Evolutionary conservation across 805 yeast genomes (phyloP).

Genomic region (Phaffomyces opuntiae): DNA sequence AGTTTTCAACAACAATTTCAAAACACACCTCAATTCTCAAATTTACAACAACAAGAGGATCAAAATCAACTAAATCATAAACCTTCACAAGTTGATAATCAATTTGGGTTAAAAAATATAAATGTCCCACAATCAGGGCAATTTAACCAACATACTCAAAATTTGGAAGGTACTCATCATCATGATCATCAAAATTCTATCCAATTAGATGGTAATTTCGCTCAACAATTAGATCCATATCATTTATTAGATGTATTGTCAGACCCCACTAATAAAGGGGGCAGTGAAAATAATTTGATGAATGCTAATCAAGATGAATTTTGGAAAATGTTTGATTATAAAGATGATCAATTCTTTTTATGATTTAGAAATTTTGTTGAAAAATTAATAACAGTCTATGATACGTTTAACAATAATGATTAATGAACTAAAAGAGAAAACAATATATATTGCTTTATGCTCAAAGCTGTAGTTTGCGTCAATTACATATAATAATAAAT

Average conservation of each 20-base stretch:
- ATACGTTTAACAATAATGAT: not conserved
- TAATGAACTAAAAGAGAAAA: not conserved
- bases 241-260: conserved; percentile 17
- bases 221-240: conserved; percentile 1
- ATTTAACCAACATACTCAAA: not conserved
- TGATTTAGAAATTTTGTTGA: not conserved
- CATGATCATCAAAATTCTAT: not conserved
- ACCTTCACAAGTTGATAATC: not conserved
- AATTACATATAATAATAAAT: not conserved
- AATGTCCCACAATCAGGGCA: no score
- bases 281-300: conserved; percentile 12
- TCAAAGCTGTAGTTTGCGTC: no score
- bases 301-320: conserved; percentile 15
- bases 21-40: not conserved
- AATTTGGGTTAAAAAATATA: no score
- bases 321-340: conserved; percentile 22
- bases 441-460: no score
- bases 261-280: conserved; percentile 21
- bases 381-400: not conserved
- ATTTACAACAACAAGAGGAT: not conserved
- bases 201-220: not conserved
- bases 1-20: conserved; percentile 3
- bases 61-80: not conserved
- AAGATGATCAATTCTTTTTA: conserved; percentile 21
- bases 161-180: not conserved